Conservation (phyloP, 2,329 filamentous ascomycete species). For the Phyllosticta citriasiana region DNA sequence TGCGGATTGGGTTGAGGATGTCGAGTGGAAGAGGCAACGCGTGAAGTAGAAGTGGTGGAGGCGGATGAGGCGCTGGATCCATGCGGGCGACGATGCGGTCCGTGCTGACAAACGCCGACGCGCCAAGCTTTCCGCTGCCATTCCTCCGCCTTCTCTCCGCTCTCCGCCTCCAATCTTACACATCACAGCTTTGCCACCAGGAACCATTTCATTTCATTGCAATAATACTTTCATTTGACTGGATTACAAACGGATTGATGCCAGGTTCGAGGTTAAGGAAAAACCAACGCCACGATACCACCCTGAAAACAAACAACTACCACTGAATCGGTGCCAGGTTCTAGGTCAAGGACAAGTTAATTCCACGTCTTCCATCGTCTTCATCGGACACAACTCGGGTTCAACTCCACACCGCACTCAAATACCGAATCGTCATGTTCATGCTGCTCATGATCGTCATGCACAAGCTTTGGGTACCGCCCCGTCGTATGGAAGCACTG, state of each 20-base stretch:
- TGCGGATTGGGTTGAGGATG: slow-evolving; percentile 4
- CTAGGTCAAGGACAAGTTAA: no score
- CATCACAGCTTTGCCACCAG: background rate
- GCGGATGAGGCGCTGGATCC: slow-evolving; percentile 2
- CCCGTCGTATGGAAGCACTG: slow-evolving; percentile 2
- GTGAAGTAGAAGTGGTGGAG: slow-evolving; percentile 2
- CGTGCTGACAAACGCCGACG: slow-evolving; percentile 8
- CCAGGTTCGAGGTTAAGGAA: background rate
- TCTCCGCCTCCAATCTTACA: background rate
- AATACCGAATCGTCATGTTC: no score
- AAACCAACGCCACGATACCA: background rate
- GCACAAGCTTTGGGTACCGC: background rate
- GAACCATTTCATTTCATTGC: background rate
- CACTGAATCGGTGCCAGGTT: no score
- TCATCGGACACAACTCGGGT: no score
- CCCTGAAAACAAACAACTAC: no score
- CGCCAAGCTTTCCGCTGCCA: slow-evolving; percentile 1
- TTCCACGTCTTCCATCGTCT: no score
- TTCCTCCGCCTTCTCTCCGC: background rate
- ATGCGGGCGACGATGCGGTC: slow-evolving; percentile 1
- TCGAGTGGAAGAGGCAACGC: background rate
- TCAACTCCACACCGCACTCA: no score
- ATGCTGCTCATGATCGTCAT: background rate
- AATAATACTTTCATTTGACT: background rate
- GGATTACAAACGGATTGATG: background rate